Percentiles rank a stretch among this genome's conserved stretches.
Conservation (phyloP, 2,329 filamentous ascomycete species). For the Bretziella fagacearum region DNA sequence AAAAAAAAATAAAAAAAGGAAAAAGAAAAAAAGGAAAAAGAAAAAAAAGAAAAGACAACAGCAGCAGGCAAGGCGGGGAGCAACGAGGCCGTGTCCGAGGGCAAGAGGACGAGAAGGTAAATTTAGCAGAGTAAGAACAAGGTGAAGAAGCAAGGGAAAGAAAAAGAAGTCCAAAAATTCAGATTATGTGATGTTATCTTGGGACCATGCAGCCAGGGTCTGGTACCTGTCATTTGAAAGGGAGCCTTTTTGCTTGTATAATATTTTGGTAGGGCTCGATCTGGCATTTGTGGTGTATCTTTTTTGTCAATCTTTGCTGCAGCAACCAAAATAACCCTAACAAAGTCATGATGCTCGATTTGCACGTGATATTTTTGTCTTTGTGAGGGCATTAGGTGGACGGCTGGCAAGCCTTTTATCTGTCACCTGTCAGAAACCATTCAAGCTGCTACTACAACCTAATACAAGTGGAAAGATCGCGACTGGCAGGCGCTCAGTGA, state of each 20-base stretch:
- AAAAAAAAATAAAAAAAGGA: neutral
- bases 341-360: neutral
- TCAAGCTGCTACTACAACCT: too few species aligned
- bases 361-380: too few species aligned
- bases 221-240: neutral
- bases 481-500: too few species aligned
- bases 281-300: neutral
- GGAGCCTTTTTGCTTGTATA: constrained; percentile 2
- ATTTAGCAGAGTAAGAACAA: neutral
- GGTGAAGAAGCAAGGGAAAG: neutral
- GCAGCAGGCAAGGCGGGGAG: neutral
- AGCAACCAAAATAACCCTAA: neutral
- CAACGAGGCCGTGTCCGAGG: neutral
- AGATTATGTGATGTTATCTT: neutral
- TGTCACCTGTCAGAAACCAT: too few species aligned
- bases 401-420: too few species aligned
- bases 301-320: neutral
- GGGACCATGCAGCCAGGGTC: constrained; percentile 17
- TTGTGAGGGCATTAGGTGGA: neutral
- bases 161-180: neutral
- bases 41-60: neutral
- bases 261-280: neutral
- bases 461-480: too few species aligned
- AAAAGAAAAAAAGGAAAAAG: neutral
- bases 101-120: neutral